Base-by-base conservation (phyloP, 345 rosid genomes). In the Populus davidiana region DNA sequence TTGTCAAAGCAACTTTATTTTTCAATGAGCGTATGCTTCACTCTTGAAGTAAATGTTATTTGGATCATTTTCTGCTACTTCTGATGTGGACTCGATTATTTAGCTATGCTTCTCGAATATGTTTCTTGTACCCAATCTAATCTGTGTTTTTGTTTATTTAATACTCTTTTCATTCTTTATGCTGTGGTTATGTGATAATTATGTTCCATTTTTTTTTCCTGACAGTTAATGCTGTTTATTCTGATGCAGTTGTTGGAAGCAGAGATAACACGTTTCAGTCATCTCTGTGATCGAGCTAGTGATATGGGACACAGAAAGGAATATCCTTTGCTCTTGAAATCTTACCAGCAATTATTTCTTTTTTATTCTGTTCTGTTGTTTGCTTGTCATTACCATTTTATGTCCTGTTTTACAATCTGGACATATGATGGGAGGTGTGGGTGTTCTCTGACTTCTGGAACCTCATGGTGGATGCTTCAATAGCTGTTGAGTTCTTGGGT, bases 211-310 rank as follows among this genome's bases (percentile, higher is more conserved):
- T 12, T 59, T 21, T 59, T 59, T 59, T 23, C 64, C n/a, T 59
- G 6, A 9, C 0, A 5, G 29, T n/a, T n/a, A 59, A 59, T 59
- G 64, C 25, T 59, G 6, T 35, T 79, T 74, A 9, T 67, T 75
- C 54, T 62, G 52, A 71, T 92, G 90, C 92, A 96, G 99, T 84
- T 86, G 87, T 79, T 96, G 87, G 98, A 96, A 66, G 76, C 97
- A 49, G 99, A 96, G 91, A 88, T 89, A 76, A 77, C 91, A 69
- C 95, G 98, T 61, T 82, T 89, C 75, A 87, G 90, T 84, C 99
- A 96, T 88, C 94, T 96, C 70, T 93, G 99, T 77, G 99, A 96
- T 90, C 98, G 99, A 82, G 99, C 98, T 27, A 96, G 99, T 86
- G 99, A 96, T 68, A 78, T 85, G 87, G 99, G 99, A 35, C 93